Evolutionary conservation across 2,329 filamentous ascomycete species (phyloP), one percentile per base, ranked within the genome.

Genomic region (Diaporthe capsici): DNA sequence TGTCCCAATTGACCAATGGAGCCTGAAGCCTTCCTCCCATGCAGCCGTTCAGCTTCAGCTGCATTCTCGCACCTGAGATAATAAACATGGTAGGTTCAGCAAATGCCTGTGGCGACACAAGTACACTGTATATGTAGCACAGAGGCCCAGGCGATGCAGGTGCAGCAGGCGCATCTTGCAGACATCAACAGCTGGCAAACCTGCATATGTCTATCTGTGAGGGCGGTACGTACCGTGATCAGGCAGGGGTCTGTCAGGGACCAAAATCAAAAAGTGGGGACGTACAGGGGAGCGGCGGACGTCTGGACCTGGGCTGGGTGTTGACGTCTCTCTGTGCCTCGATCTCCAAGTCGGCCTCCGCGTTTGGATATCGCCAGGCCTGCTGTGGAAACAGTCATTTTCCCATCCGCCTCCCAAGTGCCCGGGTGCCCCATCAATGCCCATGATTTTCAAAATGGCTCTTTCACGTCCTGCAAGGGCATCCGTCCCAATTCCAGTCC

Each of bases 311-410:
- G 39, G 31, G 39, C 28, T 8, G 44, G 25, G 31, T 47, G n/a
- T 68, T 22, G 47, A 68, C 65, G 47, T 53, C 65, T 72, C 70
- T 31, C 15, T 39, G 42, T 22, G 31, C 57, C 70, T 53, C 71
- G 71, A 72, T 72, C 71, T 55, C 57, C 42, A 63, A n/a, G 31
- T 42, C 44, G 22, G 60, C 31, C 57, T 63, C 57, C 71, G 37
- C 15, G 37, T 53, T 44, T 53, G 71, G 49, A 49, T 61, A 72
- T 72, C 71, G 71, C 71, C 71, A 61, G 71, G 71, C 15, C 37
- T 13, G 57, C 37, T 72, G 71, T 72, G 71, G 57, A 42, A 51
- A 25, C 53, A 63, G 12, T 65, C 39, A 25, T 51, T 25, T 47
- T 7, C 49, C 31, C 31, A 13, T 61, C 22, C 9, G 42, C 71